Evolutionary conservation across 1,284 basidiomycete species (phyloP), one percentile per base, ranked within the genome.

Genomic region (Puccinia polysora): DNA sequence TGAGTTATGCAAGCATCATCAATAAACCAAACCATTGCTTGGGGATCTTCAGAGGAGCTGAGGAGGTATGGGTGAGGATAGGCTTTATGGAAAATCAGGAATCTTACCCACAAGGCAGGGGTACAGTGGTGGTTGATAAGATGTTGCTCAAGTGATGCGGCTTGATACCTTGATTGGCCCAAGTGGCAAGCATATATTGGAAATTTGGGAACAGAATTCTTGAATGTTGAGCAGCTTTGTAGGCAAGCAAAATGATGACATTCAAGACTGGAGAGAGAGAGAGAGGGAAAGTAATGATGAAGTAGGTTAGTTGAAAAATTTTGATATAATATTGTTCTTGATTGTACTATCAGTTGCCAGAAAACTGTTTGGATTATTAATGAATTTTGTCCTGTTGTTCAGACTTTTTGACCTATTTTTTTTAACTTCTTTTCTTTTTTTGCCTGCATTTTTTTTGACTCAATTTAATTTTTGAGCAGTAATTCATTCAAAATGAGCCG

Each of bases 81-180:
- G 20, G 12, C 10, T 20, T 38, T 2, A 38, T 49, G 32, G 55
- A 30, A 58, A 38, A 18, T 1, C 23, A 15, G 20, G 43, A 8
- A 40, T 14, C 15, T n/a, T 52, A 3, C 18, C 12, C 15, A 34
- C 40, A 30, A 7, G 58, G 36, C 50, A 25, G 52, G 2, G 52
- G 20, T 25, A 43, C 38, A 1, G 34, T 34, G 32, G 7, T 30
- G 8, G n/a, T n/a, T n/a, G 56, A 70, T 36, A 62, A 58, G 2
- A 70, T 28, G 8, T 56, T n/a, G 18, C 25, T 28, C 32, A 70
- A 45, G 53, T 70, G 56, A 28, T 58, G 40, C 8, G 62, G 10
- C 25, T 60, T 30, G 58, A 70, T 70, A 18, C 68, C 68, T 53
- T 70, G 68, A 32, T 70, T 58, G 2, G 45, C 47, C 47, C 68